A percentile compares a stretch with the other conserved stretches of the same genome.
These are phyloP conservation scores for Rhodomyrtus tomentosa DNA, from an alignment of 345 rosid species.

Conservation along the genomic window DNA sequence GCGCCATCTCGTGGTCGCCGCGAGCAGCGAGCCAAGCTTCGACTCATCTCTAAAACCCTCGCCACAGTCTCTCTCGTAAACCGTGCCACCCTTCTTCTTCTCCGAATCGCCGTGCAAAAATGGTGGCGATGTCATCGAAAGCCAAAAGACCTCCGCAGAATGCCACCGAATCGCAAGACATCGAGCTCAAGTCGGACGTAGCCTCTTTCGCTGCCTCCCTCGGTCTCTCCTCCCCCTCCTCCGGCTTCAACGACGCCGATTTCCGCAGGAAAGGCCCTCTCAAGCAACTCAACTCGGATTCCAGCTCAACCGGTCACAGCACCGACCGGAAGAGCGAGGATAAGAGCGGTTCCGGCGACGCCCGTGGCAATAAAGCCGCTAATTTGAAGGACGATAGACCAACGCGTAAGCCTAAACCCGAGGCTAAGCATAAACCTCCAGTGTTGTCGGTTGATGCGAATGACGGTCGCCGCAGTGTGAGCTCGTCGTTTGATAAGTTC, in stretches of 20 bases:
- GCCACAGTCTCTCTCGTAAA: background rate
- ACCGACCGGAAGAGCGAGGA: background rate
- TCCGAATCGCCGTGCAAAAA: background rate
- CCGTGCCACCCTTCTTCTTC: background rate
- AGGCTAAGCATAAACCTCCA: slow-evolving; percentile 42
- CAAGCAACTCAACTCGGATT: background rate
- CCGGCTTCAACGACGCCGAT: background rate
- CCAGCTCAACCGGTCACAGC: background rate
- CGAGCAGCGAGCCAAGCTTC: background rate
- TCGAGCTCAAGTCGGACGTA: slow-evolving; percentile 39
- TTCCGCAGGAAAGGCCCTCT: background rate
- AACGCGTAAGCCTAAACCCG: background rate
- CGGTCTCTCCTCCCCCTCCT: slow-evolving; percentile 36
- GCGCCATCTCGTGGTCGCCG: background rate
- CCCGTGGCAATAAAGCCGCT: background rate
- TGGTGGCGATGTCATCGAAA: slow-evolving; percentile 8
- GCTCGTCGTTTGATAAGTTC: slow-evolving; percentile 23
- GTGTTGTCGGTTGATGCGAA: slow-evolving; percentile 39
- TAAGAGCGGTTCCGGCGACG: background rate
- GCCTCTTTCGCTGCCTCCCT: slow-evolving; percentile 79
- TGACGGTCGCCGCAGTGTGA: background rate
- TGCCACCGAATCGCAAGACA: slow-evolving; percentile 4
- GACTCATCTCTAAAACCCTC: background rate
- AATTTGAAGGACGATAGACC: background rate
- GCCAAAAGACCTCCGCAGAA: slow-evolving; percentile 5